Evolutionary conservation across 2,329 filamentous ascomycete genomes (phyloP), one percentile per base, ranked within the genome.

Genomic region (Penicillium glabrum): DNA sequence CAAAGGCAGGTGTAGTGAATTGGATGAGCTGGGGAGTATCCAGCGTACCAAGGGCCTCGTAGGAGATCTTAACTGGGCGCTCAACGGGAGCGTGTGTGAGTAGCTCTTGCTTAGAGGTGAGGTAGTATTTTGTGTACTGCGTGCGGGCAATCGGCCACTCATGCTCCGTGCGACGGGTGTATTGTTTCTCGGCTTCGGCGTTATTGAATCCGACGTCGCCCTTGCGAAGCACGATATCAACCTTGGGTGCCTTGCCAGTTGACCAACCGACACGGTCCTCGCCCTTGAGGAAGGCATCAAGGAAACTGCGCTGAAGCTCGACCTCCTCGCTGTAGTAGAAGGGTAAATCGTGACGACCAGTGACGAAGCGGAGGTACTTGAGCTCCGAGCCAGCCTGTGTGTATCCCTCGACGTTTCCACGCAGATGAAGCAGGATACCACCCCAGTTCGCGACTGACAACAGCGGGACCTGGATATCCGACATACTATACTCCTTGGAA

Each of bases 301-400:
- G 74, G 69, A 91, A 91, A 61, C 82, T 84, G 46, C 78, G 80
- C 66, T 90, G 88, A 0, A 90, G 63, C 58, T 88, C 84, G 0
- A 89, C 87, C 60, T 89, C 85, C 47, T 89, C 84, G 1, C 81
- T 71, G 67, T 89, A 89, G 73, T 89, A 91, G 69, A 90, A 90
- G 0, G 88, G 88, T 1, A 90, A 76, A 63, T 90, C 88, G 60
- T 91, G 88, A 0, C 88, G 80, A 2, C 88, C 88, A 0, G 83
- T 86, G 66, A 90, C 87, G 68, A 89, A 85, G 7, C 87, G 82
- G 0, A 90, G 77, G 61, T 87, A 91, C 69, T 90, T 90, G 59
- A 86, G 76, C 56, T 85, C 78, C 0, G 87, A 89, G 0, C 86
- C 85, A 0, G 87, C 87, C 47, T 85, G 79, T 1, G 75, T 75